Evolutionary conservation across 2,329 filamentous ascomycete species (phyloP), one percentile per base, ranked within the genome.

Genomic region (Cladosporium sp.): DNA sequence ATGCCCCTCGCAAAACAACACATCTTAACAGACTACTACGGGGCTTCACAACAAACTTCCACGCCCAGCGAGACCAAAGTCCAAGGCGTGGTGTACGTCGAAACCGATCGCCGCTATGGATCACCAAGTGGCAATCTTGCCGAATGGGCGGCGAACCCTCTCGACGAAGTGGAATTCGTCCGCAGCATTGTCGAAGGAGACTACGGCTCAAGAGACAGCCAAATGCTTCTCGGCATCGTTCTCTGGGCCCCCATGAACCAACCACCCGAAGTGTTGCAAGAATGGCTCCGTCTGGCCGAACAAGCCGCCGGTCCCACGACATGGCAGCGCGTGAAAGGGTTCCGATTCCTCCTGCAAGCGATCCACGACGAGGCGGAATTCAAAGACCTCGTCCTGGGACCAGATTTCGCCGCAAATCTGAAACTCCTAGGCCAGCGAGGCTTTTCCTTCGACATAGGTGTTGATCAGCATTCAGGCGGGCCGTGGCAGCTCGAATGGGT

Each of bases 161-260:
- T 95, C 3, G 74, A 81, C 51, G 91, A 95, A 70, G 76, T 95
- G 22, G 75, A 75, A 38, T 89, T 83, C 68, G 66, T 92, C 50
- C 75, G 80, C 51, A 77, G 83, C 34, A 79, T 95, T 53, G 80
- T 82, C 3, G 74, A 81, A 32, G 85, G 85, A 11, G 65, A 75
- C 1, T 62, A 64, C 36, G 60, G 59, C 17, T 44, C 54, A 8
- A 51, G 54, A 44, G 78, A 84, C 47, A 74, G 74, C 12, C 64
- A 71, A 19, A 70, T 84, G 17, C 83, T 88, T 59, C 72, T 84
- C 2, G 91, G 80, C 0, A 80, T 90, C 56, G 78, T 96, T 3
- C 83, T 89, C 1, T 96, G 89, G 88, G 90, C 89, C n/a, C 91
- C 91, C 0, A 65, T 96, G 43, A 80, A 86, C 8, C 80, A 82